Base-by-base conservation (phyloP, 2,329 filamentous ascomycete species). In the Pseudogymnoascus sp. region DNA sequence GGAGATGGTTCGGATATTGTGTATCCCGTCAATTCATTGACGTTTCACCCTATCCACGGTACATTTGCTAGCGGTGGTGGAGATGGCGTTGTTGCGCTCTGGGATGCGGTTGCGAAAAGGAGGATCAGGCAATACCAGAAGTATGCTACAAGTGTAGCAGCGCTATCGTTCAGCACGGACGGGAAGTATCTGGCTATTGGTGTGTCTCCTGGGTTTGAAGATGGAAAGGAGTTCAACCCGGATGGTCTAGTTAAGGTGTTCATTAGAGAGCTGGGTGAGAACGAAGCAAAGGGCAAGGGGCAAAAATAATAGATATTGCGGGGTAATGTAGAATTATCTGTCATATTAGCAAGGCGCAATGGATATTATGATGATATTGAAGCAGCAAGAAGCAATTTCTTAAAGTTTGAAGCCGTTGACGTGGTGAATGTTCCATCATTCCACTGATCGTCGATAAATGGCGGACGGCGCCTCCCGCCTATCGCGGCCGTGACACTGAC, bases 191-290 rank as follows among this genome's bases (percentile, higher is more conserved):
- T 90, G 58, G 87, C 85, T 9, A 79, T 89, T 36, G 87, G 80
- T 4, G 79, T 87, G 18, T 88, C 87, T 69, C 87, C 87, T 2
- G 85, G 86, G 0, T 88, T 89, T 68, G 87, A 90, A 71, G 70
- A 88, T 70, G 87, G 85, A 1, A 81, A 90, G 75, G 89, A 95
- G 67, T 59, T 59, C 3, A 87, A 94, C 67, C 88, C 90, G 63
- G 80, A 79, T 37, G 90, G 90, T 5, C 81, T 85, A 60, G 85
- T 93, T 4, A 88, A 87, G 69, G 82, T 99, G 31, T 86, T 89
- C 71, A 83, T 99, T 29, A 81, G 93, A 64, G 91, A 96, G 76
- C 79, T 99, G 60, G 86, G 87, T 5, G 92, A 96, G 70, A 89
- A 85, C 7, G 94, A 99, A 76, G 92, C 92, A 4, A 73, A 71